These are phyloP conservation scores for Blastomyces silverae DNA, from an alignment of 2,329 filamentous ascomycete genomes.

Conservation along the genomic window DNA sequence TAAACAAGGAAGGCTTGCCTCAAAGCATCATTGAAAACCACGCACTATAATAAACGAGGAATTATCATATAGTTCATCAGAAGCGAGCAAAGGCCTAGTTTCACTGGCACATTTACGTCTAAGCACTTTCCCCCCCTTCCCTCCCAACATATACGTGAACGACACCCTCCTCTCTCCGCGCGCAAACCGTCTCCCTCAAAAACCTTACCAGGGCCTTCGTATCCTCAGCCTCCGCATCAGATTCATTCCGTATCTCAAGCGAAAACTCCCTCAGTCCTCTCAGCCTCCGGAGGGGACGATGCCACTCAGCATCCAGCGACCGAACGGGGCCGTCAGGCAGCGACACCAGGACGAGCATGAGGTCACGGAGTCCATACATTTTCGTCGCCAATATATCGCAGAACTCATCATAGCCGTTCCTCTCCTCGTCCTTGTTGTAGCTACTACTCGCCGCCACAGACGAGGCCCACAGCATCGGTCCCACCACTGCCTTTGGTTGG, in stretches of 20 bases:
- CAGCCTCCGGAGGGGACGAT: background rate
- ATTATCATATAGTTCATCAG: no score
- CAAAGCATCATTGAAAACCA: background rate
- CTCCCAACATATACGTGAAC: background rate
- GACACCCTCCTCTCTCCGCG: background rate
- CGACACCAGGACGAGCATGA: conserved; percentile 7
- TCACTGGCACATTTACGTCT: background rate
- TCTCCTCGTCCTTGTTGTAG: background rate
- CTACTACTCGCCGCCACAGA: background rate
- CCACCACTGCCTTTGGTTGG: background rate
- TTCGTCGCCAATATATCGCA: conserved; percentile 1
- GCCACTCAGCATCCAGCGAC: conserved; percentile 1
- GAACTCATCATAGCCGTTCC: background rate
- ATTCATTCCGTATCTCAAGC: conserved; percentile 10
- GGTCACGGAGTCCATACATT: background rate
- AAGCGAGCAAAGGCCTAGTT: background rate
- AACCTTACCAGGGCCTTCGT: background rate
- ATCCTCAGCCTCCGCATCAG: conserved; percentile 8
- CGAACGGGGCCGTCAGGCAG: background rate
- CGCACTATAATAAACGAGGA: background rate
- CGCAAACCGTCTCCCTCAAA: conserved; percentile 5
- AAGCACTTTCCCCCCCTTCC: background rate
- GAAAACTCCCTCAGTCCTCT: background rate
- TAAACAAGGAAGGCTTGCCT: background rate
- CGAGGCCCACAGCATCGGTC: background rate